phyloP scores from a whole-genome alignment of 805 yeast genomes.

The Blastobotrys attinorum region DNA sequence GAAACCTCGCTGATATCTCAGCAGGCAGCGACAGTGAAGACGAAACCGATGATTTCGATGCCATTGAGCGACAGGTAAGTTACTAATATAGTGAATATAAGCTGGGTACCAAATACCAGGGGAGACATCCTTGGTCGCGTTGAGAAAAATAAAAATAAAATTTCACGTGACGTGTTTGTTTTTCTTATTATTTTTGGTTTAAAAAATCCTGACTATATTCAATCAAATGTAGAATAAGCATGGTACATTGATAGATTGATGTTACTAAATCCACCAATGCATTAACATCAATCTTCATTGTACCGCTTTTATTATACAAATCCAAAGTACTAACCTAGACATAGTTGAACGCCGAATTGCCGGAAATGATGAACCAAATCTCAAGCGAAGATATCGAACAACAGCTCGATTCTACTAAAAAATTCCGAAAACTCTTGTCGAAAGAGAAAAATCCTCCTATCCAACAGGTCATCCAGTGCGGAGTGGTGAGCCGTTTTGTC shows the following conservation, averaged over 20 bases:
- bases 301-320: too few species aligned
- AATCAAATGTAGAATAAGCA: too few species aligned
- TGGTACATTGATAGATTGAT: too few species aligned
- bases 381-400: slow-evolving; percentile 65
- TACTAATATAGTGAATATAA: too few species aligned
- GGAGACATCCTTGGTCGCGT: too few species aligned
- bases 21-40: slow-evolving; percentile 42
- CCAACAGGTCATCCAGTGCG: slow-evolving; percentile 83
- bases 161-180: too few species aligned
- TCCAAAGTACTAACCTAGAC: too few species aligned
- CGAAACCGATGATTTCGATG: slow-evolving; percentile 44
- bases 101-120: too few species aligned
- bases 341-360: slow-evolving; percentile 48
- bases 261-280: not conserved
- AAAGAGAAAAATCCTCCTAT: slow-evolving; percentile 96
- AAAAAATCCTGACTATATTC: too few species aligned
- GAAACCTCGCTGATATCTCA: slow-evolving; percentile 53
- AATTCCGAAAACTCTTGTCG: slow-evolving; percentile 86
- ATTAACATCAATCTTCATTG: slow-evolving; percentile 25
- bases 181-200: too few species aligned
- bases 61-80: slow-evolving; percentile 23
- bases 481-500: slow-evolving; percentile 88
- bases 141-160: too few species aligned
- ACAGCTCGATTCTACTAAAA: slow-evolving; percentile 82
- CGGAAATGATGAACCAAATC: slow-evolving; percentile 76